phyloP scores from a whole-genome alignment of 2,329 filamentous ascomycete species.

The Helotiales sp. region DNA sequence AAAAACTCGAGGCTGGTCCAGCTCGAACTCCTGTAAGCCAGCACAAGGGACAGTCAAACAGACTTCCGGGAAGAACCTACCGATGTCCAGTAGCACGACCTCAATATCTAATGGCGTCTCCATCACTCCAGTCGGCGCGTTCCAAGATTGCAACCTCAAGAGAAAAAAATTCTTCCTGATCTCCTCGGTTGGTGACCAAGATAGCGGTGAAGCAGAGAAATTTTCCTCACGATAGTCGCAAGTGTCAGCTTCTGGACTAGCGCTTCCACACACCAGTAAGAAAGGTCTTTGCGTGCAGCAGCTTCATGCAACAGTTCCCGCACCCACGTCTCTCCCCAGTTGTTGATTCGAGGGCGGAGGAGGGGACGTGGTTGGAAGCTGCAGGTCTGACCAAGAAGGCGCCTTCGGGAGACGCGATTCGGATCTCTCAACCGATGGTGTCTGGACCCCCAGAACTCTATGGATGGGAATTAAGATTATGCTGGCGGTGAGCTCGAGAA shows the following conservation, averaged over 20 bases:
- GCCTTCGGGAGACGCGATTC: slow-evolving; percentile 1
- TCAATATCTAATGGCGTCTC: slow-evolving; percentile 11
- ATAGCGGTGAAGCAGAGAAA: slow-evolving; percentile 23
- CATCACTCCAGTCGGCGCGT: not conserved
- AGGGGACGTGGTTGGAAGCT: not conserved
- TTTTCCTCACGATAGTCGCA: slow-evolving; percentile 22
- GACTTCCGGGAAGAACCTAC: slow-evolving; percentile 26
- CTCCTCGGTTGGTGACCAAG: not conserved
- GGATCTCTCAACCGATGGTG: not conserved
- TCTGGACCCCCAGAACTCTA: not conserved
- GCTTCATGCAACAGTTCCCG: not conserved
- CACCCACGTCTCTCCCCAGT: not conserved
- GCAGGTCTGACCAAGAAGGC: not conserved
- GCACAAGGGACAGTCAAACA: not conserved
- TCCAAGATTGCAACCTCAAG: too few species aligned
- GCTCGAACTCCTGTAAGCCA: not conserved
- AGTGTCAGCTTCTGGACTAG: slow-evolving; percentile 24
- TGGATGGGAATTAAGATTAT: slow-evolving; percentile 31
- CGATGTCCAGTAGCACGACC: slow-evolving; percentile 36
- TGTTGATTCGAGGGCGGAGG: not conserved
- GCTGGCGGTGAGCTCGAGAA: slow-evolving; percentile 21
- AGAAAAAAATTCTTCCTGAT: not conserved
- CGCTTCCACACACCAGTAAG: slow-evolving; percentile 18
- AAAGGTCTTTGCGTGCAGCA: slow-evolving; percentile 7
- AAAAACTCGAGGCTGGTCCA: not conserved